phyloP scores from a whole-genome alignment of 768 basidiomycete genomes.

The Lentinula edodes region DNA sequence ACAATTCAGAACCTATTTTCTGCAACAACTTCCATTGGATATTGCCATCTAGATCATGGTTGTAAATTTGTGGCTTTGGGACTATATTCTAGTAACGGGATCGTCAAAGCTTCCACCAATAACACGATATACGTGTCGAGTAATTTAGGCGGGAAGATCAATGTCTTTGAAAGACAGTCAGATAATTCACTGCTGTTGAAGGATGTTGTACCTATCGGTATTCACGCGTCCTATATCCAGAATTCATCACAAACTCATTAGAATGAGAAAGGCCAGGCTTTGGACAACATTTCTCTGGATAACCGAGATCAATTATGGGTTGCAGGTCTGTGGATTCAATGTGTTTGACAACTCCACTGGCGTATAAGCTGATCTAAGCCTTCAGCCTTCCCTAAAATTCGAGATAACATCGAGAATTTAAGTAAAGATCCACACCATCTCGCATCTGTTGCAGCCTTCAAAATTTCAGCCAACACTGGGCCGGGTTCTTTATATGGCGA shows the following conservation, averaged over 20 bases:
- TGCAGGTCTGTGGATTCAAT: slow-evolving; percentile 35
- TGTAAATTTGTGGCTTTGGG: slow-evolving; percentile 54
- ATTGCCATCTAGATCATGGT: slow-evolving; percentile 54
- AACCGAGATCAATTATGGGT: slow-evolving; percentile 56
- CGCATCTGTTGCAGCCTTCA: slow-evolving; percentile 43
- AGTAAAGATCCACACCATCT: slow-evolving; percentile 30
- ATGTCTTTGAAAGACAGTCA: slow-evolving; percentile 49
- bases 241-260: not conserved
- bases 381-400: slow-evolving; percentile 37
- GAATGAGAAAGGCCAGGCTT: slow-evolving; percentile 28
- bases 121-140: slow-evolving; percentile 61
- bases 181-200: slow-evolving; percentile 53
- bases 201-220: slow-evolving; percentile 53
- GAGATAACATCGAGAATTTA: slow-evolving; percentile 34
- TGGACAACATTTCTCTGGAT: slow-evolving; percentile 64
- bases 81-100: slow-evolving; percentile 56
- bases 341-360: not conserved
- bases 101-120: slow-evolving; percentile 33
- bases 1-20: slow-evolving; percentile 22
- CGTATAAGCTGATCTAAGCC: not conserved
- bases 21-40: slow-evolving; percentile 47
- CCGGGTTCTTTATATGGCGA: slow-evolving; percentile 49
- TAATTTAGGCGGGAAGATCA: slow-evolving; percentile 36
- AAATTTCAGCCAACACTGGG: slow-evolving; percentile 49
- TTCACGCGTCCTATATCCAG: slow-evolving; percentile 7